phyloP scores from a whole-genome alignment of 2,329 filamentous ascomycete species.

The Helotiales sp. region DNA sequence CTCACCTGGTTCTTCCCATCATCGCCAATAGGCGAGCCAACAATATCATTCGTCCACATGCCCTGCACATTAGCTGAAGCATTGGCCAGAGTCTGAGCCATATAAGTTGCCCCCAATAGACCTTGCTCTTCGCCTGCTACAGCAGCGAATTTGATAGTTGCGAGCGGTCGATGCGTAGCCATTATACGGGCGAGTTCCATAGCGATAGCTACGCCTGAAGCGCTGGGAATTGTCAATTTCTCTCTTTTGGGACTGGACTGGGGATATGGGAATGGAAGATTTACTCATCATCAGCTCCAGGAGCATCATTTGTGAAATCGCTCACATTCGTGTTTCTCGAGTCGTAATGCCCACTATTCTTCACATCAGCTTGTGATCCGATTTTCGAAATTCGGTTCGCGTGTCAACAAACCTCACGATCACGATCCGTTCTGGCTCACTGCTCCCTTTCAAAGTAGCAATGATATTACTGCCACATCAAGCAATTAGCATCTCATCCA shows the following conservation, averaged over 20 bases:
- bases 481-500: too few relatives aligned
- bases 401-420: slow-evolving; percentile 17
- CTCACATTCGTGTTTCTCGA: slow-evolving; percentile 55
- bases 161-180: slow-evolving; percentile 52
- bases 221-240: slow-evolving; percentile 35
- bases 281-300: slow-evolving; percentile 61
- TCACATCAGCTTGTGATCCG: background rate
- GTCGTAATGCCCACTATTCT: slow-evolving; percentile 60
- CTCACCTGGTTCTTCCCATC: slow-evolving; percentile 51
- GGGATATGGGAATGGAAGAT: background rate
- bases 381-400: background rate
- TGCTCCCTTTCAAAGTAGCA: slow-evolving; percentile 55
- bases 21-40: slow-evolving; percentile 55
- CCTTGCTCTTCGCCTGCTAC: slow-evolving; percentile 63
- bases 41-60: slow-evolving; percentile 56
- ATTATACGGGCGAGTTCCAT: slow-evolving; percentile 61
- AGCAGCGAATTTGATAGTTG: slow-evolving; percentile 61
- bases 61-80: slow-evolving; percentile 58
- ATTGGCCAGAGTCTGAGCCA: slow-evolving; percentile 58
- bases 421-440: slow-evolving; percentile 50
- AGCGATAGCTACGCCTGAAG: slow-evolving; percentile 58
- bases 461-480: slow-evolving; percentile 59
- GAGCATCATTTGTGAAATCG: slow-evolving; percentile 57
- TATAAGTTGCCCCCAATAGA: slow-evolving; percentile 56
- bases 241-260: background rate